A percentile compares a stretch with the other conserved stretches of the same genome.
Evolutionary conservation across 768 basidiomycete species (phyloP).

Genomic region (Dendrothele bispora): DNA sequence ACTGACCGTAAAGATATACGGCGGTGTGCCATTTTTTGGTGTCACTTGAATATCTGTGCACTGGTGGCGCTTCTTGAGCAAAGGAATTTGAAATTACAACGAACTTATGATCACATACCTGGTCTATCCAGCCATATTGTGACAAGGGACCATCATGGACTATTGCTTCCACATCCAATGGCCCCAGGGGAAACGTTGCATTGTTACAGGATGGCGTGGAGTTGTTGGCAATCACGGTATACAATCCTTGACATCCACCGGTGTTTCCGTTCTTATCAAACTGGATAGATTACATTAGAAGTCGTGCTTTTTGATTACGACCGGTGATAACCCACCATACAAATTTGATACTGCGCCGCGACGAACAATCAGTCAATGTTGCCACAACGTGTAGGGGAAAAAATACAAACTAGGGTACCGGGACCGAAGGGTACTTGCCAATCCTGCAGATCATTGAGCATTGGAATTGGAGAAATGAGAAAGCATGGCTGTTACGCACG

Average conservation of each 20-base stretch:
- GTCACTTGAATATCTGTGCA: constrained; percentile 57
- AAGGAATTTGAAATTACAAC: neutral
- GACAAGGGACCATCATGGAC: constrained; percentile 51
- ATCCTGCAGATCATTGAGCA: constrained; percentile 35
- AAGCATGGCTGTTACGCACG: constrained; percentile 34
- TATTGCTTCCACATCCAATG: constrained; percentile 45
- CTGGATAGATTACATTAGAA: constrained; percentile 24
- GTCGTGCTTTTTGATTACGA: neutral
- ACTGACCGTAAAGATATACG: constrained; percentile 57
- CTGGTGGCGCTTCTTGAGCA: constrained; percentile 26
- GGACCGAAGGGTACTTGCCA: constrained; percentile 61
- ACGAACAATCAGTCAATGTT: neutral
- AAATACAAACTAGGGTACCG: constrained; percentile 46
- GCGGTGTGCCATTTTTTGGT: constrained; percentile 58
- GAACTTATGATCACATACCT: constrained; percentile 31
- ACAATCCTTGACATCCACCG: constrained; percentile 60
- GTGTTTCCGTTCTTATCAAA: constrained; percentile 57
- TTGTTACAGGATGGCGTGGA: constrained; percentile 44
- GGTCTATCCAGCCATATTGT: constrained; percentile 58
- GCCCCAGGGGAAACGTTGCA: constrained; percentile 41
- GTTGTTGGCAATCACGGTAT: constrained; percentile 52
- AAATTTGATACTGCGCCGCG: constrained; percentile 55
- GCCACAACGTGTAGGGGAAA: neutral
- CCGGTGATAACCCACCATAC: constrained; percentile 48
- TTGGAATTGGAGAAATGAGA: neutral